Conservation (phyloP, 2,329 filamentous ascomycete species). For the Trichoderma citrinoviride region DNA sequence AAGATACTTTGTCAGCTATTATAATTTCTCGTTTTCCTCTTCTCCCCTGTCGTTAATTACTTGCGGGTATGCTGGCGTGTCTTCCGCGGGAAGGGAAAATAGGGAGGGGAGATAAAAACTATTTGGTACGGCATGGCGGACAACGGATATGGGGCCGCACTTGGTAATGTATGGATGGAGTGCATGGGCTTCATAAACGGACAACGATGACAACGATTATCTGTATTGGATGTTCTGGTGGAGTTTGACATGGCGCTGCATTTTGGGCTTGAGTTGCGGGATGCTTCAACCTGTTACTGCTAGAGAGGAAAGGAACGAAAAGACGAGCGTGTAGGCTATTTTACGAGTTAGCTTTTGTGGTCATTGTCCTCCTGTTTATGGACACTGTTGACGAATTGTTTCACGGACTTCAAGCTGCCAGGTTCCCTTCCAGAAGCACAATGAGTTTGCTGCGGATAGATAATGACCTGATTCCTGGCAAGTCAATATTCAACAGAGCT, state of each 20-base stretch:
- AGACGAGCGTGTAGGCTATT: not conserved
- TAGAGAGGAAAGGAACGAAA: not conserved
- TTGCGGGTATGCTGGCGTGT: conserved; percentile 6
- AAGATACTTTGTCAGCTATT: not conserved
- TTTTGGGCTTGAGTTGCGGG: not conserved
- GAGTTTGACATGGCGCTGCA: conserved; percentile 13
- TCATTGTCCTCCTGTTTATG: not conserved
- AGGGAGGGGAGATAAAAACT: not conserved
- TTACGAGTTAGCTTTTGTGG: not conserved
- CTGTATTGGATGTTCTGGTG: not conserved
- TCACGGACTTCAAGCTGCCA: too few relatives aligned
- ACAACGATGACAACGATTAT: not conserved
- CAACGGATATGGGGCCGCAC: not conserved
- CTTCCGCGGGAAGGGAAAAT: not conserved
- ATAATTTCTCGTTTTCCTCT: not conserved
- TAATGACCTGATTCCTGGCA: not conserved
- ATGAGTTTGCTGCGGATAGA: not conserved
- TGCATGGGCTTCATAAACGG: not conserved
- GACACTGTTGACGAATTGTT: not conserved
- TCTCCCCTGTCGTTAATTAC: not conserved
- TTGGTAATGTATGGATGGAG: not conserved
- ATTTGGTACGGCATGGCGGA: not conserved
- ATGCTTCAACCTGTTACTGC: not conserved
- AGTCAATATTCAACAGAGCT: not conserved
- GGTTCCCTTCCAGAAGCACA: too few relatives aligned